Base-by-base conservation (phyloP, 108 stramenopile species). In the Seminavis robusta region DNA sequence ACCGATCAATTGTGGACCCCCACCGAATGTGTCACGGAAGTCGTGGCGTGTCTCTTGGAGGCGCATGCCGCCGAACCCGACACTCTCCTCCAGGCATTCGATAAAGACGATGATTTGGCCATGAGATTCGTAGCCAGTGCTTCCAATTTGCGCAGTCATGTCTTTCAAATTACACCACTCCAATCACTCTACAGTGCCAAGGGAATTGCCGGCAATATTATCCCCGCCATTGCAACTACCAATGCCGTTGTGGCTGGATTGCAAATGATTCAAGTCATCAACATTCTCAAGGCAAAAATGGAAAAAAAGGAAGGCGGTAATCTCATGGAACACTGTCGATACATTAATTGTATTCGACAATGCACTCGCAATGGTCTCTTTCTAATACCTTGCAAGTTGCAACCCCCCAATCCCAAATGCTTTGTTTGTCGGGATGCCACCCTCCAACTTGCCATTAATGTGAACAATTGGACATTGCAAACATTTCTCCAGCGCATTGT, bases 201-300 rank as follows among this genome's bases (percentile, higher is more conserved):
- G 79, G 98, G 99, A 26, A 96, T 98, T 42, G 99, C 98, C 10
- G 98, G 98, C 7, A 99, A 99, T 68, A 99, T 98, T 54, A 49
- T 99, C 63, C 97, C 97, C 20, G 99, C 99, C 44, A 97, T 99
- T 76, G 98, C 99, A 41, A 98, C 99, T 11, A 99, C 98, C 48
- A 99, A 99, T 84, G 99, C 99, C 27, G 98, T 99, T 67, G 94
- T 94, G 36, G 96, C 98, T 1, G 92, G 94, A 3, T 59, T 92
- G 58, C 91, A 91, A 63, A 74, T 93, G 33, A 59, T 89, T 29
- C 86, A 92, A 49, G 80, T 65, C 32, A 83, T 88, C 67, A 69
- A 75, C 41, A 73, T 95, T 46, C 60, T 92, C 30, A 56, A 75
- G 55, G 65, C 59, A 19, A 80, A 82, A 37, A 33, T 81, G 21